Conservation (phyloP, 257 asterid species). For the Fraxinus americana region DNA sequence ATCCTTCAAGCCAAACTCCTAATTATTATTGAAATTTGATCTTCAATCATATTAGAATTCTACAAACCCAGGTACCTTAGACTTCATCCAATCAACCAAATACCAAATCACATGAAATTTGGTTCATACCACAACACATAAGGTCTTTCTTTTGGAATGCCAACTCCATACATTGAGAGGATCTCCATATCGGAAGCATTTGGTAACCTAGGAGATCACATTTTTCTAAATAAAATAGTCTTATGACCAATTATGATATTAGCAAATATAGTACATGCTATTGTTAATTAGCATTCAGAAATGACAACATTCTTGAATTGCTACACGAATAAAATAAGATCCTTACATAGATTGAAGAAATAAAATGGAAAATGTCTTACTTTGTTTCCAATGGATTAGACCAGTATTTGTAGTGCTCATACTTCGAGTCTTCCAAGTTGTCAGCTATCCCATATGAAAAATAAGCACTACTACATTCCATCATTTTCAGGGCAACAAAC, state of each 20-base stretch:
- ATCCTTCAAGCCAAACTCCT: too few relatives aligned
- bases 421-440: conserved; percentile 62
- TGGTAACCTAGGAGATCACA: conserved; percentile 46
- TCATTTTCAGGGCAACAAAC: conserved; percentile 31
- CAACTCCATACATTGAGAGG: conserved; percentile 44
- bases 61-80: too few relatives aligned
- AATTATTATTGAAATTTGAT: too few relatives aligned
- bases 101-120: too few relatives aligned
- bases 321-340: not conserved
- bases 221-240: not conserved
- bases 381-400: conserved; percentile 26
- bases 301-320: not conserved
- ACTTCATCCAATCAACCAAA: too few relatives aligned
- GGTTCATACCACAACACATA: too few relatives aligned
- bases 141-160: conserved; percentile 46
- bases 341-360: not conserved
- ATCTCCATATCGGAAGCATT: conserved; percentile 62
- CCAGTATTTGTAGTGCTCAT: conserved; percentile 26
- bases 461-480: conserved; percentile 23
- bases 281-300: too few relatives aligned
- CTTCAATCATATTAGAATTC: too few relatives aligned
- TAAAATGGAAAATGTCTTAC: not conserved
- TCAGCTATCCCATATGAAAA: conserved; percentile 53
- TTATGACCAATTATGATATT: too few relatives aligned
- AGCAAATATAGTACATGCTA: not conserved